Conservation (phyloP, 164 flowering plant species). For the Protea cynaroides region DNA sequence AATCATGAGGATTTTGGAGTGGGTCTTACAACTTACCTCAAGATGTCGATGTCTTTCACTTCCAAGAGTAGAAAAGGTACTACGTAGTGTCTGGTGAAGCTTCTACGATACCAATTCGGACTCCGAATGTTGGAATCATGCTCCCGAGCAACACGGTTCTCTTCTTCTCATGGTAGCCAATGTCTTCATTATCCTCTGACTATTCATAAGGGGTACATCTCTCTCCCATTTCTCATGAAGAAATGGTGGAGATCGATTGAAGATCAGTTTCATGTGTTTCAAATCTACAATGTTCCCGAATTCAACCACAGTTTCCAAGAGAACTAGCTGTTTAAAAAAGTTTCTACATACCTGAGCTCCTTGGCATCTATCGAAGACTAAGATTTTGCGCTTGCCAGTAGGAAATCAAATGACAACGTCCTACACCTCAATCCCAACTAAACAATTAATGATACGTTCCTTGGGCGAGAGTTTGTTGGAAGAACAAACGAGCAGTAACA, state of each 20-base stretch:
- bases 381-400: conserved; percentile 36
- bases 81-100: too few relatives aligned
- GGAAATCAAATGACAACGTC: conserved; percentile 35
- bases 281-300: conserved; percentile 41
- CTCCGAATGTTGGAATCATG: not conserved
- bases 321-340: conserved; percentile 36
- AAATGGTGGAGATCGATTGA: conserved; percentile 21
- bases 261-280: conserved; percentile 31
- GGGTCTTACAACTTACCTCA: too few relatives aligned
- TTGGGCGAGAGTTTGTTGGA: conserved; percentile 40
- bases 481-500: conserved; percentile 3
- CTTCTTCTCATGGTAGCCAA: not conserved
- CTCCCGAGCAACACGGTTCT: not conserved
- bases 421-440: conserved; percentile 33
- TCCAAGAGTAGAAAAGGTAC: too few relatives aligned
- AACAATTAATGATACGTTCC: conserved; percentile 32
- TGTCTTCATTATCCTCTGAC: conserved; percentile 11
- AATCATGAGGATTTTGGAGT: too few relatives aligned
- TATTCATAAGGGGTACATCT: conserved; percentile 18
- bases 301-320: conserved; percentile 39
- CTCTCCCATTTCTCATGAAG: conserved; percentile 14
- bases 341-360: conserved; percentile 37
- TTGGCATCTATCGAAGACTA: conserved; percentile 44
- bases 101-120: not conserved
- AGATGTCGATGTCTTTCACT: too few relatives aligned